Conservation (phyloP, 176 grass and related monocot genomes). For the Aegilops longissima region DNA sequence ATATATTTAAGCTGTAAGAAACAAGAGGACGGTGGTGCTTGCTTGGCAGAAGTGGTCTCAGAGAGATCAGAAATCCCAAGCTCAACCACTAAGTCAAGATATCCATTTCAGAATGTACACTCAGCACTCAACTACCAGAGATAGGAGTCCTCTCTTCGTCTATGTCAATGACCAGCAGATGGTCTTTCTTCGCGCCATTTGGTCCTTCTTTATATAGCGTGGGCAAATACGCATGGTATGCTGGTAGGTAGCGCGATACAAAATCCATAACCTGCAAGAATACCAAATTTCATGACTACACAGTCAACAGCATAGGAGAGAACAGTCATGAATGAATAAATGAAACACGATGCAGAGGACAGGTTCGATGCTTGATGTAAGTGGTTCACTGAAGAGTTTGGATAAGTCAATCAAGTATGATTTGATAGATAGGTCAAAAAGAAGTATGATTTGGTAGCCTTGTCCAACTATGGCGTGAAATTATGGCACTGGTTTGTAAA, state of each 20-base stretch:
- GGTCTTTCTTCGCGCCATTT: slow-evolving; percentile 60
- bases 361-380: neutral
- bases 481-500: neutral
- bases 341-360: neutral
- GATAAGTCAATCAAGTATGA: slow-evolving; percentile 6
- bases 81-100: neutral
- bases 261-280: slow-evolving; percentile 87
- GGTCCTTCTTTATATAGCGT: slow-evolving; percentile 75
- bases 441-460: neutral
- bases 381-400: slow-evolving; percentile 8
- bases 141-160: slow-evolving; percentile 78
- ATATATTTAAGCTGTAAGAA: slow-evolving; percentile 23
- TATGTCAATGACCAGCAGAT: slow-evolving; percentile 83
- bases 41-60: neutral
- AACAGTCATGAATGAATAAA: neutral
- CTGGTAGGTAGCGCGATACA: slow-evolving; percentile 92
- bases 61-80: slow-evolving; percentile 24
- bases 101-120: slow-evolving; percentile 28
- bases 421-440: neutral
- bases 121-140: slow-evolving; percentile 33
- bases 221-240: slow-evolving; percentile 89
- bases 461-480: neutral
- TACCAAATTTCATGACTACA: slow-evolving; percentile 1
- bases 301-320: neutral
- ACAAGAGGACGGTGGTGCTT: slow-evolving; percentile 6